Evolutionary conservation across 2,329 filamentous ascomycete genomes (phyloP).

Genomic region (Calonectria leucothoes): DNA sequence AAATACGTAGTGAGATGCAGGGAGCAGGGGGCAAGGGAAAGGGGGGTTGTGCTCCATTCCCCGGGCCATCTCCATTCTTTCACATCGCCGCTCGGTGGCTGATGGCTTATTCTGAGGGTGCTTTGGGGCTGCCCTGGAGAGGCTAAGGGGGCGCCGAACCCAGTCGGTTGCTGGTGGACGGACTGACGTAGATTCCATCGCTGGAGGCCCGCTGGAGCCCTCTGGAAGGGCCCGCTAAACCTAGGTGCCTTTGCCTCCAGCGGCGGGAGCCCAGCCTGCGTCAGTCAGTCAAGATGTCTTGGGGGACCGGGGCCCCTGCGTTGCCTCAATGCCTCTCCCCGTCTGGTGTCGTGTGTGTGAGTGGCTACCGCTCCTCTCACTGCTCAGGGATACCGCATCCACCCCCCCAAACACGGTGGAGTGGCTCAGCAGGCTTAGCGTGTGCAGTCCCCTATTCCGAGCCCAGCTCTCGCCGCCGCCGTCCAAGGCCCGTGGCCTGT

Average conservation of each 20-base stretch:
- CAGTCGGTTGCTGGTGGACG: background rate
- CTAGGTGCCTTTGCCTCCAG: constrained; percentile 5
- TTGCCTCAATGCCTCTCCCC: background rate
- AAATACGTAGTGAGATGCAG: constrained; percentile 17
- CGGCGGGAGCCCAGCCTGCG: background rate
- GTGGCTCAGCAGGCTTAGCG: constrained; percentile 47
- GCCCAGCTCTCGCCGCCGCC: constrained; percentile 26
- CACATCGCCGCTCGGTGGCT: constrained; percentile 22
- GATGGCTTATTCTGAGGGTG: constrained; percentile 27
- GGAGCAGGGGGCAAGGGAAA: constrained; percentile 14
- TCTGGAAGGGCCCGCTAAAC: constrained; percentile 10
- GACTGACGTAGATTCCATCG: constrained; percentile 22
- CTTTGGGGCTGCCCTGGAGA: background rate
- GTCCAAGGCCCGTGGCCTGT: constrained; percentile 28
- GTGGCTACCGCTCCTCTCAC: constrained; percentile 14
- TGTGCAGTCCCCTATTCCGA: constrained; percentile 46
- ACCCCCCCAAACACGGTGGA: constrained; percentile 41
- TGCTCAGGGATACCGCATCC: constrained; percentile 27
- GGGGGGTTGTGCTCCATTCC: constrained; percentile 20
- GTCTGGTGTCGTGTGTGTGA: background rate
- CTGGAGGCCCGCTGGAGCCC: constrained; percentile 11
- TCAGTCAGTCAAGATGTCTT: constrained; percentile 9
- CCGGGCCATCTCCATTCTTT: constrained; percentile 23
- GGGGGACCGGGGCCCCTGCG: background rate
- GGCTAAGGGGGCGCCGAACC: constrained; percentile 4